Percentiles rank a stretch among this genome's conserved stretches.
These are phyloP conservation scores for Nakaseomyces glabratus DNA, from an alignment of 1,139 yeast genomes.

Conservation along the genomic window DNA sequence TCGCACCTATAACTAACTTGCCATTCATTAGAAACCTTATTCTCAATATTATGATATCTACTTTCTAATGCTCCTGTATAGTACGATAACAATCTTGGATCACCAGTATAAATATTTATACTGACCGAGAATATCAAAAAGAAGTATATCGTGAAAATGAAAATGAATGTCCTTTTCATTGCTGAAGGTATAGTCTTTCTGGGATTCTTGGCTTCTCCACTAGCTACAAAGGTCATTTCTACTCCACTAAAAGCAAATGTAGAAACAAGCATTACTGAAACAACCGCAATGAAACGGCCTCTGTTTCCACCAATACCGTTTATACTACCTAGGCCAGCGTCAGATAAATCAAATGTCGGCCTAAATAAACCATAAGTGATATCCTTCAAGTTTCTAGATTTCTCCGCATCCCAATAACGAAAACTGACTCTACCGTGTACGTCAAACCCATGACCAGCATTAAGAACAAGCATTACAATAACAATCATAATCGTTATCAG, in stretches of 20 bases:
- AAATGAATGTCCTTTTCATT: slow-evolving; percentile 60
- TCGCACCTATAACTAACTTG: slow-evolving; percentile 20
- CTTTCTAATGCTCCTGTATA: slow-evolving; percentile 9
- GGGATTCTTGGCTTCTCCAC: slow-evolving; percentile 81
- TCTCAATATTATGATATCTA: slow-evolving; percentile 14
- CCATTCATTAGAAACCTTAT: slow-evolving; percentile 21
- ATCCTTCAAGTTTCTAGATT: slow-evolving; percentile 42
- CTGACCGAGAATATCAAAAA: slow-evolving; percentile 61
- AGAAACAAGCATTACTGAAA: slow-evolving; percentile 54
- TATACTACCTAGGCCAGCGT: slow-evolving; percentile 36
- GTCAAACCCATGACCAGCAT: slow-evolving; percentile 37
- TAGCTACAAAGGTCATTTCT: slow-evolving; percentile 73
- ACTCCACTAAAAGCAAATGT: slow-evolving; percentile 73
- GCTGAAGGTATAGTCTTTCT: slow-evolving; percentile 70
- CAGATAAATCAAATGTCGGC: slow-evolving; percentile 53
- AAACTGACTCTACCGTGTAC: slow-evolving; percentile 43
- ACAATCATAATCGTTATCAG: slow-evolving; percentile 45
- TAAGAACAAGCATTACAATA: slow-evolving; percentile 53
- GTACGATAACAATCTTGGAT: slow-evolving; percentile 46
- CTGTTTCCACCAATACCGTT: slow-evolving; percentile 49
- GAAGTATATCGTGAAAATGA: slow-evolving; percentile 58
- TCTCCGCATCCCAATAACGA: slow-evolving; percentile 51
- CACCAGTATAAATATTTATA: slow-evolving; percentile 65
- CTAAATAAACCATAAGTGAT: slow-evolving; percentile 63
- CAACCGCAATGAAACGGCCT: slow-evolving; percentile 57